phyloP scores from a whole-genome alignment of 345 rosid genomes.

The Ricinus communis region DNA sequence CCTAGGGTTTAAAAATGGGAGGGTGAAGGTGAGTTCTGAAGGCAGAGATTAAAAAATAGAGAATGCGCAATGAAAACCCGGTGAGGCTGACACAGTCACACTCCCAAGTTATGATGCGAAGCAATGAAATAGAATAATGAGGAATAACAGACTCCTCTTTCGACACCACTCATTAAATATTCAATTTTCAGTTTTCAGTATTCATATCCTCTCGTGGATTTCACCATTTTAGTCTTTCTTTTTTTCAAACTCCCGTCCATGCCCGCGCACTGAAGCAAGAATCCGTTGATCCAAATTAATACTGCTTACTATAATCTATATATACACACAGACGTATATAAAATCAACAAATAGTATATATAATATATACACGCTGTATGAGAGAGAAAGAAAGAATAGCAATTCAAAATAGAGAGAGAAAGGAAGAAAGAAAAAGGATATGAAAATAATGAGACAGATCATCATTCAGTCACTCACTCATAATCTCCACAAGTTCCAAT shows the following conservation, averaged over 20 bases:
- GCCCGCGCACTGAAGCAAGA: slow-evolving; percentile 66
- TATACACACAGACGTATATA: neutral
- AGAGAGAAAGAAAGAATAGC: slow-evolving; percentile 7
- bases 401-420: neutral
- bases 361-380: neutral
- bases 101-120: neutral
- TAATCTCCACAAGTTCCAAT: slow-evolving; percentile 22
- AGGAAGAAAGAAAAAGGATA: slow-evolving; percentile 10
- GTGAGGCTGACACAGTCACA: no score
- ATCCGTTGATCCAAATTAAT: slow-evolving; percentile 48
- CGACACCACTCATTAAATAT: slow-evolving; percentile 32
- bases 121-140: neutral
- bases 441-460: neutral
- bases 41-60: no score
- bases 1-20: no score
- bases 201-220: slow-evolving; percentile 31
- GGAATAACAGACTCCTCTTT: neutral
- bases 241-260: slow-evolving; percentile 41
- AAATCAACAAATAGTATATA: neutral
- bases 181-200: no score
- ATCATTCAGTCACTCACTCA: slow-evolving; percentile 1
- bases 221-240: slow-evolving; percentile 22
- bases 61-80: no score
- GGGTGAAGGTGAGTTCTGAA: no score
- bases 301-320: neutral